Evolutionary conservation across 192 early-diverging fungal genomes (phyloP).

Genomic region (Coemansia sp.): DNA sequence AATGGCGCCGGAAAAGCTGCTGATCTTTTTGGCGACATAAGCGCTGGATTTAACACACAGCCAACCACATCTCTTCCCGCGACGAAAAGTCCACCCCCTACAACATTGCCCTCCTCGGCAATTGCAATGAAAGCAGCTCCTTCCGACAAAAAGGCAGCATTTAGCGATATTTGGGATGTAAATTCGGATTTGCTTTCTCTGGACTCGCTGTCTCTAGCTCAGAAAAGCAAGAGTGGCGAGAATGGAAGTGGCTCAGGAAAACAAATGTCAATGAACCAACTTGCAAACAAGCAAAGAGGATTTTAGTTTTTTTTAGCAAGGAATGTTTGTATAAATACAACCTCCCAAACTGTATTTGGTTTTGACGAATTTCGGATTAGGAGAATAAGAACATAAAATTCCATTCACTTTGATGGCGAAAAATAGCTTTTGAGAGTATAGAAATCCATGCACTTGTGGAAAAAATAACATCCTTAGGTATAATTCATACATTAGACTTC

Average conservation of each 20-base stretch:
- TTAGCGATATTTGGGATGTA: constrained; percentile 70
- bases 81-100: constrained; percentile 4
- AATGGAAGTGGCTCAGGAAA: constrained; percentile 7
- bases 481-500: too few relatives aligned
- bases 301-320: neutral
- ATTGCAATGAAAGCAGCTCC: neutral
- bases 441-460: too few relatives aligned
- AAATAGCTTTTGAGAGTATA: too few relatives aligned
- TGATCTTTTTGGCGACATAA: constrained; percentile 36
- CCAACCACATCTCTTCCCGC: constrained; percentile 9
- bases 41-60: constrained; percentile 23
- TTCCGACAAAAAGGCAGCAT: constrained; percentile 28
- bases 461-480: too few relatives aligned
- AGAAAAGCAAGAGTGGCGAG: constrained; percentile 29
- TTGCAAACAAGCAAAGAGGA: constrained; percentile 23
- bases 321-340: too few relatives aligned
- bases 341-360: too few relatives aligned
- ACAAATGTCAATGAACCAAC: constrained; percentile 49
- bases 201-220: constrained; percentile 67
- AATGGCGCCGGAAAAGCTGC: constrained; percentile 3
- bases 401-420: too few relatives aligned
- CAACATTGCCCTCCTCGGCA: constrained; percentile 3
- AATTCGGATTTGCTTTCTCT: constrained; percentile 67
- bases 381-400: too few relatives aligned
- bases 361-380: too few relatives aligned